A percentile compares a stretch with the other conserved stretches of the same genome.
Conservation (phyloP, 345 rosid genomes). For the Lumnitzera racemosa region DNA sequence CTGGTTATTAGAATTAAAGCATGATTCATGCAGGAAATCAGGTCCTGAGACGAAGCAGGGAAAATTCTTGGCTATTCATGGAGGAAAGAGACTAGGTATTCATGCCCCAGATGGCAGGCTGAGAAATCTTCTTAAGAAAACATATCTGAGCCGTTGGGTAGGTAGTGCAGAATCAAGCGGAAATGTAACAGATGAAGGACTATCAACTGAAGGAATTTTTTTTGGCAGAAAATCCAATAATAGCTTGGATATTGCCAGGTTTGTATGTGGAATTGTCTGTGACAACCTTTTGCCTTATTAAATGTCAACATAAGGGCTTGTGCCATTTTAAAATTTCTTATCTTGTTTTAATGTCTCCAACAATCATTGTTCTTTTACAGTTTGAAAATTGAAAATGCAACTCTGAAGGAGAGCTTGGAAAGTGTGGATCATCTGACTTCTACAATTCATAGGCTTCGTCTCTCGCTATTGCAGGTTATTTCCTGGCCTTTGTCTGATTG, state of each 20-base stretch:
- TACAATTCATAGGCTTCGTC: conserved; percentile 72
- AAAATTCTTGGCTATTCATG: conserved; percentile 19
- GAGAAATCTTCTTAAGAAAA: conserved; percentile 68
- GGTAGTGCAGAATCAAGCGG: conserved; percentile 38
- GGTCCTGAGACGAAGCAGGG: conserved; percentile 35
- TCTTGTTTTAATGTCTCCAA: no score
- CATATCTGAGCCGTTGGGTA: conserved; percentile 79
- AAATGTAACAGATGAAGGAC: conserved; percentile 33
- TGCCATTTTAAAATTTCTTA: conserved; percentile 25
- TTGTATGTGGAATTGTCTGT: conserved; percentile 7
- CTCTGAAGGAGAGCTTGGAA: conserved; percentile 82
- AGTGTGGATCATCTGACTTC: conserved; percentile 74
- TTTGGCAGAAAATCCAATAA: conserved; percentile 21
- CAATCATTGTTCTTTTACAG: no score
- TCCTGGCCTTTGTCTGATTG: not conserved
- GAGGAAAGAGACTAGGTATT: conserved; percentile 23
- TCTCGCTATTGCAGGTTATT: conserved; percentile 67
- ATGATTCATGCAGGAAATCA: conserved; percentile 35
- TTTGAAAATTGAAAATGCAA: conserved; percentile 81
- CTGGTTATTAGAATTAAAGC: not conserved
- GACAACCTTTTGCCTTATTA: not conserved
- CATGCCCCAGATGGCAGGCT: conserved; percentile 67
- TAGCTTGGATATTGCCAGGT: conserved; percentile 75
- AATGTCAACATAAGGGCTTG: conserved; percentile 4
- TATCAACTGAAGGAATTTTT: conserved; percentile 28